Percentiles rank a stretch among this genome's conserved stretches.
Evolutionary conservation across 306 rosid genomes (phyloP).

Genomic region (Dryas drummondii): DNA sequence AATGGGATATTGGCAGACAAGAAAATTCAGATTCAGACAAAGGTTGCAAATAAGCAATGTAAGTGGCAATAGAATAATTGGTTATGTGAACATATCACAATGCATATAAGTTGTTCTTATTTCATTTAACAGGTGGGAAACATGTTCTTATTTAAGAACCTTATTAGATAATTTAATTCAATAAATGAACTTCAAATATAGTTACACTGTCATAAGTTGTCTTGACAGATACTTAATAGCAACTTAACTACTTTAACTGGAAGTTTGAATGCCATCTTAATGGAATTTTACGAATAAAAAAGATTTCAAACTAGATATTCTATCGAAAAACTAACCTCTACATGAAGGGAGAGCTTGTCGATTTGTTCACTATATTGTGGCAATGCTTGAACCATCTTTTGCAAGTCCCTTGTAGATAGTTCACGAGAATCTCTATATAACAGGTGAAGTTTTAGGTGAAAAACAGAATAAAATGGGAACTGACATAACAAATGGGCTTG

Average conservation of each 20-base stretch:
- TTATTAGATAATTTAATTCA: not conserved
- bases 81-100: not conserved
- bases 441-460: constrained; percentile 26
- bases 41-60: not conserved
- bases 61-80: not conserved
- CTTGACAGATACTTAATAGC: not conserved
- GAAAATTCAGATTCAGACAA: not conserved
- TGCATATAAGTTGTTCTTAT: not conserved
- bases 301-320: not conserved
- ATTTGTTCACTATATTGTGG: constrained; percentile 98
- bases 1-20: not conserved
- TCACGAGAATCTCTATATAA: constrained; percentile 62
- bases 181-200: not conserved
- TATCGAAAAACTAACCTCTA: constrained; percentile 68
- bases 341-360: constrained; percentile 93
- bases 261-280: not conserved
- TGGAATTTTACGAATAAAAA: not conserved
- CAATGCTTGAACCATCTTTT: constrained; percentile 97
- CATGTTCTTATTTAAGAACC: not conserved
- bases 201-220: not conserved
- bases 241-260: not conserved
- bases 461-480: constrained; percentile 3
- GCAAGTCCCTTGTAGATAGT: constrained; percentile 87
- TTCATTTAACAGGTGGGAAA: not conserved
- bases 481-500: constrained; percentile 8